Base-by-base conservation (phyloP, 2,329 filamentous ascomycete genomes). In the Thielaviopsis musarum region DNA sequence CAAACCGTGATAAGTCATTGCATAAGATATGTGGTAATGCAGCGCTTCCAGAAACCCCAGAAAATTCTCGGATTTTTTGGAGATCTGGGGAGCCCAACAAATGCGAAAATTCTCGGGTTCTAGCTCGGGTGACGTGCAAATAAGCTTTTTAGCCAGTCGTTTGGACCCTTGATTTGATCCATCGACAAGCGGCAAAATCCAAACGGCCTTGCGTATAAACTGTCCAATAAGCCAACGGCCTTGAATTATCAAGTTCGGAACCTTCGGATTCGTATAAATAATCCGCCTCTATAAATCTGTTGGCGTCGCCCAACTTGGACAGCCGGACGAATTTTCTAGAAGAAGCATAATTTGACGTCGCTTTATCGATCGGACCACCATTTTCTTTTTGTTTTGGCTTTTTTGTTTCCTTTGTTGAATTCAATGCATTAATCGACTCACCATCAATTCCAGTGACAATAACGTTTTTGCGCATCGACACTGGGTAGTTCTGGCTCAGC, bases 401-500 rank as follows among this genome's bases (percentile, higher is more conserved):
- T 38, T 41, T 6, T 24, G 19, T 21, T 13, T 24, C n/a, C 21
- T 26, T 54, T 49, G 15, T 26, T 53, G 15, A 17, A 24, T n/a
- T 17, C 13, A 38, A 22, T 26, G 15, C 19, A 57, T 24, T 5
- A 12, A 21, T 26, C 21, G 28, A 73, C 81, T 63, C 76, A 87
- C 85, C 82, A 73, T 88, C 85, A 67, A 88, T 85, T 56, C 83
- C 81, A 0, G 85, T 88, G 60, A 88, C 74, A 54, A 88, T 77
- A 4, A 87, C 79, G 66, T 86, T 77, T 64, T 78, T 79, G 62
- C 81, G 74, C 64, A 71, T 65, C 7, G 67, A 67, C 60, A 77
- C 71, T 5, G 75, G 68, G 65, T 86, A 85, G 65, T 77, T 81
- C 65, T 78, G 76, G 67, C 81, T 83, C 57, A 84, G 74, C 68